phyloP scores from a whole-genome alignment of 225 moss, liverwort and hornwort genomes.

The Pleurozium schreberi region DNA sequence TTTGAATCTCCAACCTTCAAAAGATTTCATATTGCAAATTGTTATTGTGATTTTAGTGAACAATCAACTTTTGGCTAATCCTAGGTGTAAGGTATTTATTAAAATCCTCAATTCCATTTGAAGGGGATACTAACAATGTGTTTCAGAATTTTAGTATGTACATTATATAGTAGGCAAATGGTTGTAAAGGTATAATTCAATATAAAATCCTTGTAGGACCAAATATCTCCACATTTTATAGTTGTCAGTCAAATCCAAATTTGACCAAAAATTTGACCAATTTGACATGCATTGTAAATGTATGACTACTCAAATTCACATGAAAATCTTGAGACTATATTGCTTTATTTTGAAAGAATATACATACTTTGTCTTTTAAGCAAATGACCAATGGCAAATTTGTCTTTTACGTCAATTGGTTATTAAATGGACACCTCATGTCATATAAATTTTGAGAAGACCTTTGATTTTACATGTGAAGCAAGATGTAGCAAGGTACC shows the following conservation, averaged over 20 bases:
- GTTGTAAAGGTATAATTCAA: not conserved
- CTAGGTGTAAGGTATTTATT: not conserved
- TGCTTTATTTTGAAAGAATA: not conserved
- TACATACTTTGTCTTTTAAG: not conserved
- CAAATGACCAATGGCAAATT: no score
- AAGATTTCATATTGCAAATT: not conserved
- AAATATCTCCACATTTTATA: not conserved
- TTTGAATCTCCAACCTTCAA: not conserved
- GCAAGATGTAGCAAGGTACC: not conserved
- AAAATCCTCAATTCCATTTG: not conserved
- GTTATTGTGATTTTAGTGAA: not conserved
- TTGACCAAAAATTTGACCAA: not conserved
- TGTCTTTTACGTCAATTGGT: not conserved
- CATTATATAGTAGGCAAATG: not conserved
- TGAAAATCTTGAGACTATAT: fast-evolving
- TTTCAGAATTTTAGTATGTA: no score
- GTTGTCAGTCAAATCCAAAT: not conserved
- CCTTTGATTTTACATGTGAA: not conserved
- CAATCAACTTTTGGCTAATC: not conserved
- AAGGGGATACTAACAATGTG: no score
- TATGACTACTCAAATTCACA: not conserved
- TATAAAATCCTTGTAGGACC: fast-evolving
- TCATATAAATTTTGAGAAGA: not conserved
- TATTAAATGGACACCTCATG: not conserved
- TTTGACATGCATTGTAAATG: not conserved